A percentile compares a stretch with the other conserved stretches of the same genome.
Conservation (phyloP, 495 filamentous ascomycete species). For the Neurospora tetraspora region DNA sequence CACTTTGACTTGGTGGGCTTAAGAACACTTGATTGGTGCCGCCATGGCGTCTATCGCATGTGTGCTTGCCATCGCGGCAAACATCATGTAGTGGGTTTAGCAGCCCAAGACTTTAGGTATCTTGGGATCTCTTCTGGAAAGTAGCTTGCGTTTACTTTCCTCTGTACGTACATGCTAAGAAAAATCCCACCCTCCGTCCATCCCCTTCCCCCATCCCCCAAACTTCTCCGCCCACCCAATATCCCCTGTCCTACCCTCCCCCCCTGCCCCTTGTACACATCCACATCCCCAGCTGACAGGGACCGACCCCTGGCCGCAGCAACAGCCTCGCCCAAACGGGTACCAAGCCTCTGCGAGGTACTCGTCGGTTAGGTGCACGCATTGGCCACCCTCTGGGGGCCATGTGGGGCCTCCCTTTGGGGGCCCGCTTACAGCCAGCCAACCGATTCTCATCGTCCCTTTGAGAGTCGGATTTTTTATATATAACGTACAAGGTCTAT, state of each 20-base stretch:
- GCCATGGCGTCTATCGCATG: background rate
- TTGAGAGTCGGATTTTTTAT: too few relatives aligned
- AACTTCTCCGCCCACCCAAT: background rate
- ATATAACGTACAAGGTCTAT: too few relatives aligned
- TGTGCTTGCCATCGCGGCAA: background rate
- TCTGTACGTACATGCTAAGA: background rate
- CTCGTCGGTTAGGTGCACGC: too few relatives aligned
- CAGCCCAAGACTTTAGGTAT: background rate
- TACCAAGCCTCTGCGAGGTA: conserved; percentile 17
- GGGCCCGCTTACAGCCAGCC: too few relatives aligned
- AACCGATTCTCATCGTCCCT: too few relatives aligned
- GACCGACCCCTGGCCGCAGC: conserved; percentile 8
- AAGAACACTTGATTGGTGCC: background rate
- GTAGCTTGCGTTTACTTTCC: background rate
- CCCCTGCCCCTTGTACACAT: background rate
- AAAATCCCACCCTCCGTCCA: background rate
- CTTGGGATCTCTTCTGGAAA: background rate
- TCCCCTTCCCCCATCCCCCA: conserved; percentile 3
- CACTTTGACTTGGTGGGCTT: background rate
- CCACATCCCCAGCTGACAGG: conserved; percentile 13
- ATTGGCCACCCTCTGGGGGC: too few relatives aligned
- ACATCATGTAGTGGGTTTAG: background rate
- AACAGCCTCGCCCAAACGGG: conserved; percentile 14
- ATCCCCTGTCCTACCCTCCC: background rate
- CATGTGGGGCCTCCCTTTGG: too few relatives aligned